A percentile compares a stretch with the other conserved stretches of the same genome.
Evolutionary conservation across 805 yeast species (phyloP).

Genomic region (Metschnikowia kunwiensis): DNA sequence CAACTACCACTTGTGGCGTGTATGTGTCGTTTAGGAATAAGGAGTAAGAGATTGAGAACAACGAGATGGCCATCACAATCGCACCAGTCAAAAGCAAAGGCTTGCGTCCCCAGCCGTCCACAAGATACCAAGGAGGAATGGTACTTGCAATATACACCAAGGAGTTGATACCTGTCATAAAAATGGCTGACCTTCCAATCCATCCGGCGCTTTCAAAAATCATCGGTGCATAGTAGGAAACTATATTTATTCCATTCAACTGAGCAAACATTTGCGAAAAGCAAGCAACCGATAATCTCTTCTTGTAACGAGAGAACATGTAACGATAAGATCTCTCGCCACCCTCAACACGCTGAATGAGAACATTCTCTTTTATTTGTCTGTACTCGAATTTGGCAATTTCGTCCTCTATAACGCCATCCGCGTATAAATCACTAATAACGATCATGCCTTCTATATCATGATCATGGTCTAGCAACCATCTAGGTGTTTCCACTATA

Average conservation of each 20-base stretch:
- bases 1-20: conserved; percentile 71
- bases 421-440: conserved; percentile 76
- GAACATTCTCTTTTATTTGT: conserved; percentile 75
- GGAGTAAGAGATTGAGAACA: conserved; percentile 61
- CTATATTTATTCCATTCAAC: conserved; percentile 88
- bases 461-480: conserved; percentile 47
- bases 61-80: conserved; percentile 69
- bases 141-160: conserved; percentile 50
- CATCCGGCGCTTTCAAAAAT: conserved; percentile 96
- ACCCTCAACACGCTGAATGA: conserved; percentile 77
- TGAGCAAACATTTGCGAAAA: conserved; percentile 91
- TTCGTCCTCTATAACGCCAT: conserved; percentile 70
- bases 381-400: conserved; percentile 70
- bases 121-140: conserved; percentile 86
- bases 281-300: conserved; percentile 82
- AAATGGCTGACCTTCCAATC: conserved; percentile 80
- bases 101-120: conserved; percentile 88
- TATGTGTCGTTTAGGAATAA: conserved; percentile 31
- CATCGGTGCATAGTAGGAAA: conserved; percentile 89
- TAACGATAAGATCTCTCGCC: conserved; percentile 66
- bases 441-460: conserved; percentile 78
- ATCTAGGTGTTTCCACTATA: conserved; percentile 47
- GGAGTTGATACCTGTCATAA: conserved; percentile 79
- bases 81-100: conserved; percentile 82
- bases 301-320: conserved; percentile 72